Conservation (phyloP, 1,139 yeast species). For the Yamadazyma taylorii region DNA sequence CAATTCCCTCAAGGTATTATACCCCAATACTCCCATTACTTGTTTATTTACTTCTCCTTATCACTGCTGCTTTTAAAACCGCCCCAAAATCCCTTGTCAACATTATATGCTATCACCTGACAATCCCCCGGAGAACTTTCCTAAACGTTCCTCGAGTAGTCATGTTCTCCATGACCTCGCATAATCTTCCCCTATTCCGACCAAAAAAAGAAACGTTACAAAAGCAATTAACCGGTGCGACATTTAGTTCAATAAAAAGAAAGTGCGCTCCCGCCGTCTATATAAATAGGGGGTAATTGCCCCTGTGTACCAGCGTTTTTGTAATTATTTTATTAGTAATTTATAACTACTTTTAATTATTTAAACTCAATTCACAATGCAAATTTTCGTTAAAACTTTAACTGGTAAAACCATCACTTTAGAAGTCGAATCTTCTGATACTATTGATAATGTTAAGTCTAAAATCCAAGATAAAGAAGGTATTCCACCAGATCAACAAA, state of each 20-base stretch:
- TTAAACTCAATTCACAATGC: conserved; percentile 54
- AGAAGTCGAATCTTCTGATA: conserved; percentile 70
- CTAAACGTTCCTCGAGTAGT: too few species aligned
- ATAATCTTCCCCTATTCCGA: background rate
- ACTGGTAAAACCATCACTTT: conserved; percentile 82
- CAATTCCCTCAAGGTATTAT: too few species aligned
- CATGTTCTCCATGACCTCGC: background rate
- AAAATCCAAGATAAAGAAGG: conserved; percentile 58
- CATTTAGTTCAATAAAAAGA: background rate
- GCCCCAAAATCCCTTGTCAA: too few species aligned
- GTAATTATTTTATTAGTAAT: conserved; percentile 1
- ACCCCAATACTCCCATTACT: too few species aligned
- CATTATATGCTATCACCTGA: too few species aligned
- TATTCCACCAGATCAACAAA: conserved; percentile 53
- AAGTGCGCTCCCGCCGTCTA: background rate
- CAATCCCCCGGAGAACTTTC: too few species aligned
- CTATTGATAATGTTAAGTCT: conserved; percentile 63
- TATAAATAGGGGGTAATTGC: conserved; percentile 6
- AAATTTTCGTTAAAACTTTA: conserved; percentile 92
- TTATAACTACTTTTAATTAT: background rate
- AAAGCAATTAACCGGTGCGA: background rate
- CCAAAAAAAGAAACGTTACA: background rate
- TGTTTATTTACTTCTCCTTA: too few species aligned
- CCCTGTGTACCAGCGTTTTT: background rate
- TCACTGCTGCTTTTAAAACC: too few species aligned